Percentiles rank a stretch among this genome's conserved stretches.
phyloP scores from a whole-genome alignment of 73 alveolate species.

The Blepharisma stoltei region DNA sequence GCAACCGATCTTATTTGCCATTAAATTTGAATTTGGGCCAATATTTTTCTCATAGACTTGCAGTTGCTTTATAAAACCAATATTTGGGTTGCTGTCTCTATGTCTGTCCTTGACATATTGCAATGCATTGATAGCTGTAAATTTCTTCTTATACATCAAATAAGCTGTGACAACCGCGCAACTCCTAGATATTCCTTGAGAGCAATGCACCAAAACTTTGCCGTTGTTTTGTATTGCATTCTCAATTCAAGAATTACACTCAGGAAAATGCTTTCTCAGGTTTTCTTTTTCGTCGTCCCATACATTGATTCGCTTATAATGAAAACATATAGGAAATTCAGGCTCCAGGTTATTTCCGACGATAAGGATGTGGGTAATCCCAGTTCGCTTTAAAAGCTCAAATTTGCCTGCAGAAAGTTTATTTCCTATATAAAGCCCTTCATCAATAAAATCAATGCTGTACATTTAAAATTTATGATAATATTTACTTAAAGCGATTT shows the following conservation, averaged over 20 bases:
- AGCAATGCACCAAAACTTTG: constrained; percentile 64
- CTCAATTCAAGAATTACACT: constrained; percentile 47
- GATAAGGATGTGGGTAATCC: constrained; percentile 60
- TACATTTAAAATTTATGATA: too few species aligned
- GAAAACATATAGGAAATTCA: constrained; percentile 47
- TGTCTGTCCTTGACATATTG: background rate
- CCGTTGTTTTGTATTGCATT: constrained; percentile 35
- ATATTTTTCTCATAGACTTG: background rate
- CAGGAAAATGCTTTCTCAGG: constrained; percentile 41
- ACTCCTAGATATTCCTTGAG: constrained; percentile 45
- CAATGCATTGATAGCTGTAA: background rate
- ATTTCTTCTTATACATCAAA: constrained; percentile 22
- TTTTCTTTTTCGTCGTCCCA: constrained; percentile 51
- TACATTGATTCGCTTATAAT: constrained; percentile 39
- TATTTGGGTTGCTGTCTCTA: background rate
- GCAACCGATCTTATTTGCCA: too few species aligned
- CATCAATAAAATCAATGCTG: too few species aligned
- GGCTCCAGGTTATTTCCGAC: constrained; percentile 69
- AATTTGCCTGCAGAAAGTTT: too few species aligned
- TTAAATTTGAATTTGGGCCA: too few species aligned
- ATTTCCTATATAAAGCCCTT: too few species aligned
- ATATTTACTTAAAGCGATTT: background rate
- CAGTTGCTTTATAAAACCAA: constrained; percentile 22
- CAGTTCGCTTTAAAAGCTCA: constrained; percentile 23
- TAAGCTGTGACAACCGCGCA: constrained; percentile 41